These are phyloP conservation scores for Helianthus annuus DNA, from an alignment of 129 eudicot species.

Conservation along the genomic window DNA sequence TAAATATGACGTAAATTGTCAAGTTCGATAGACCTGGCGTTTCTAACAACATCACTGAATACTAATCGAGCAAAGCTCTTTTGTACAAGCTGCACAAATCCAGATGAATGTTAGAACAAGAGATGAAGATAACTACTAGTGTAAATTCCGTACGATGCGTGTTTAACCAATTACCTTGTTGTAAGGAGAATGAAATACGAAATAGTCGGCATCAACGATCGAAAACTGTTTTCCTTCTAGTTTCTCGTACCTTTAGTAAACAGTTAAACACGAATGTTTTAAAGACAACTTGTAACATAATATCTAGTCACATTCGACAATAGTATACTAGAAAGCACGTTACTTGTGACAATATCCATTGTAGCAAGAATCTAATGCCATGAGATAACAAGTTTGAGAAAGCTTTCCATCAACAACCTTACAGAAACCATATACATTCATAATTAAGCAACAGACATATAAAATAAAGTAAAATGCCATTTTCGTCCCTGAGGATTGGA, in stretches of 20 bases:
- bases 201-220: slow-evolving; percentile 67
- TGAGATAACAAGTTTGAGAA: slow-evolving; percentile 95
- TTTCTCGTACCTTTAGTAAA: slow-evolving; percentile 68
- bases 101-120: slow-evolving; percentile 14
- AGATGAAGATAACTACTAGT: not conserved
- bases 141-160: not conserved
- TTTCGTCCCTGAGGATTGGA: no score
- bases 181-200: slow-evolving; percentile 95
- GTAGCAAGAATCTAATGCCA: slow-evolving; percentile 98
- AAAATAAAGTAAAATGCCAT: not conserved
- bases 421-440: not conserved
- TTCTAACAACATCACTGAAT: slow-evolving; percentile 71
- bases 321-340: not conserved
- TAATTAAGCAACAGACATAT: not conserved
- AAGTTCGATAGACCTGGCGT: slow-evolving; percentile 52
- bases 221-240: slow-evolving; percentile 79
- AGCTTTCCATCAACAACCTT: slow-evolving; percentile 98
- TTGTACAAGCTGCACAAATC: slow-evolving; percentile 90
- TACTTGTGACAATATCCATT: slow-evolving; percentile 71
- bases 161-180: slow-evolving; percentile 64
- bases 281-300: slow-evolving; percentile 14
- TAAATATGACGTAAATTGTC: not conserved
- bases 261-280: slow-evolving; percentile 7
- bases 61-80: slow-evolving; percentile 90
- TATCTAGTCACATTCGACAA: not conserved